Evolutionary conservation across 2,329 filamentous ascomycete genomes (phyloP), one percentile per base, ranked within the genome.

Genomic region (Trichophaea hybrida): DNA sequence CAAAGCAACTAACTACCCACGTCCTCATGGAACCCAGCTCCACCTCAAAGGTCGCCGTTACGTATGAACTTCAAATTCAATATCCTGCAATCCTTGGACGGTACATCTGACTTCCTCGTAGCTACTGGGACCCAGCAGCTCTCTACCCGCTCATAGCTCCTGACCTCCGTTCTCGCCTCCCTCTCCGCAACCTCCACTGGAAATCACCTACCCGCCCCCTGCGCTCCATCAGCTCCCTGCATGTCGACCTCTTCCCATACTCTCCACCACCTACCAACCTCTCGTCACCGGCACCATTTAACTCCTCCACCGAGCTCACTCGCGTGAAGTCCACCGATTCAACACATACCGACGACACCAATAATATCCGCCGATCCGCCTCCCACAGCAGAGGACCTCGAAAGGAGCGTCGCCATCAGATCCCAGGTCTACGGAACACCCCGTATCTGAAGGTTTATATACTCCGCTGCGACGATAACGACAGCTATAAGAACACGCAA

Each of bases 141-240:
- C 80, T 97, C 64, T 97, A 91, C 74, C 83, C 87, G 61, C 79
- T 91, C 56, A 76, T 97, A 48, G 84, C 85, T 8, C 82, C 87
- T 2, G 83, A 90, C 60, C 77, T 98, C 60, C 77, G 86, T 44
- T 78, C 85, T 46, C 85, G 87, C 58, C 78, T 97, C 0, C 93
- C 93, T 37, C 78, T 98, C 40, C 85, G 84, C 65, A 94, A 97
- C 69, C 81, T 98, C 50, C 88, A 97, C 70, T 98, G 93, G 93
- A 94, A 97, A 72, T 95, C 93, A 12, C 88, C 94, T 62, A 85
- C 85, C 33, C 85, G 93, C 0, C 93, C 93, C 1, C 75, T 97
- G 38, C 85, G 93, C 66, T 96, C 93, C 12, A 98, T 98, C 71
- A 85, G 89, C 69, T 90, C 88, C 10, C 80, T 98, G 44, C 88